phyloP scores from a whole-genome alignment of 1,284 basidiomycete species.

The Tremellales sp. region DNA sequence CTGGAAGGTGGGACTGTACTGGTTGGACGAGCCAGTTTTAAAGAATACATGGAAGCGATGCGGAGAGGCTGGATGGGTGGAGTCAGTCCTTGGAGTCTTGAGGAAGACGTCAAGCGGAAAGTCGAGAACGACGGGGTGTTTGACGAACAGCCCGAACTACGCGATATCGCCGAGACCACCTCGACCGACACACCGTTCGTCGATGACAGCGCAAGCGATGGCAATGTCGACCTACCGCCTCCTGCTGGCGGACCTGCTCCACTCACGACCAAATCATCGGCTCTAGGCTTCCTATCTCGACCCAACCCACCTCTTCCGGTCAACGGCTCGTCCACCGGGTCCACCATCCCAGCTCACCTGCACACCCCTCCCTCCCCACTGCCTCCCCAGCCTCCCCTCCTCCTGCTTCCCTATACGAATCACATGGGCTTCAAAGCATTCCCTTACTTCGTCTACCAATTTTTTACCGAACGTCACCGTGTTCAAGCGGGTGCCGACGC shows the following conservation, averaged over 20 bases:
- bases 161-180: background rate
- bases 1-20: constrained; percentile 79
- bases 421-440: constrained; percentile 82
- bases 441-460: constrained; percentile 83
- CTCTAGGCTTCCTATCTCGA: constrained; percentile 31
- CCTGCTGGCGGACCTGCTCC: constrained; percentile 10
- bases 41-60: constrained; percentile 89
- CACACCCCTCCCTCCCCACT: constrained; percentile 59
- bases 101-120: constrained; percentile 67
- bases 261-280: constrained; percentile 1
- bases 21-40: constrained; percentile 85
- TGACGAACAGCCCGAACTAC: constrained; percentile 55
- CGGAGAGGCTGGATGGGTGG: constrained; percentile 78
- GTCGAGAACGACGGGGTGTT: constrained; percentile 72
- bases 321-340: constrained; percentile 25
- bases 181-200: background rate
- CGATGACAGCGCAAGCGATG: constrained; percentile 10
- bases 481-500: constrained; percentile 76
- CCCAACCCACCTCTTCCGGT: constrained; percentile 11
- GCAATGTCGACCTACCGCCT: background rate
- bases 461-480: constrained; percentile 84
- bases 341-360: constrained; percentile 35
- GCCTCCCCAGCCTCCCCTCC: constrained; percentile 73
- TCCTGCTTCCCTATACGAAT: constrained; percentile 82
- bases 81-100: constrained; percentile 65